phyloP scores from a whole-genome alignment of 1,284 basidiomycete genomes.

The Leccinum subfulvum region DNA sequence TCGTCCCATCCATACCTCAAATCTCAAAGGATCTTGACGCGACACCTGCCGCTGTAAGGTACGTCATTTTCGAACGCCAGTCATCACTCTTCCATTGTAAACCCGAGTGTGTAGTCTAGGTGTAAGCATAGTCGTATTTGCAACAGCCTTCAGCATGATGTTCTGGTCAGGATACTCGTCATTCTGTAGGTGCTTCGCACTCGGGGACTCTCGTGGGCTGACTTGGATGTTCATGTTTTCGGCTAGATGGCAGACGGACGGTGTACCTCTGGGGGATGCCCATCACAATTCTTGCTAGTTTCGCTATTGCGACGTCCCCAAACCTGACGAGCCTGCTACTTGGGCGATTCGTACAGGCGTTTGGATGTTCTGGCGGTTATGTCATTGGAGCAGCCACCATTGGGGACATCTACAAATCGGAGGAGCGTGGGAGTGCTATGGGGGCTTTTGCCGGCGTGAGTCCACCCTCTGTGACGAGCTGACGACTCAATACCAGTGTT shows the following conservation, averaged over 20 bases:
- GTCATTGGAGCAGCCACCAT: constrained; percentile 49
- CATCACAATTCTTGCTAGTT: constrained; percentile 41
- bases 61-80: constrained; percentile 17
- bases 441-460: constrained; percentile 44
- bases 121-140: constrained; percentile 28
- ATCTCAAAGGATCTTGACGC: constrained; percentile 43
- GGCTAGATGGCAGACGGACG: constrained; percentile 44
- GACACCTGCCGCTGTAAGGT: constrained; percentile 40
- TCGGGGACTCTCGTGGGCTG: neutral
- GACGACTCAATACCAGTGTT: constrained; percentile 25
- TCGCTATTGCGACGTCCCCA: constrained; percentile 41
- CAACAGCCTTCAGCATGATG: constrained; percentile 24
- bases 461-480: neutral
- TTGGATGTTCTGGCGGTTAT: constrained; percentile 40
- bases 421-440: constrained; percentile 51
- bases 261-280: constrained; percentile 48
- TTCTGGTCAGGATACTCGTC: constrained; percentile 30
- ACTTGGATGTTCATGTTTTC: constrained; percentile 59
- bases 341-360: constrained; percentile 48
- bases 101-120: constrained; percentile 21
- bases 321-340: constrained; percentile 41
- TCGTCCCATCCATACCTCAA: constrained; percentile 48
- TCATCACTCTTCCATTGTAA: neutral
- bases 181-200: constrained; percentile 25
- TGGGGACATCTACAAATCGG: constrained; percentile 47